A percentile compares a stretch with the other conserved stretches of the same genome.
These are phyloP conservation scores for Leccinum truebloodii DNA, from an alignment of 768 basidiomycete genomes.

Conservation along the genomic window DNA sequence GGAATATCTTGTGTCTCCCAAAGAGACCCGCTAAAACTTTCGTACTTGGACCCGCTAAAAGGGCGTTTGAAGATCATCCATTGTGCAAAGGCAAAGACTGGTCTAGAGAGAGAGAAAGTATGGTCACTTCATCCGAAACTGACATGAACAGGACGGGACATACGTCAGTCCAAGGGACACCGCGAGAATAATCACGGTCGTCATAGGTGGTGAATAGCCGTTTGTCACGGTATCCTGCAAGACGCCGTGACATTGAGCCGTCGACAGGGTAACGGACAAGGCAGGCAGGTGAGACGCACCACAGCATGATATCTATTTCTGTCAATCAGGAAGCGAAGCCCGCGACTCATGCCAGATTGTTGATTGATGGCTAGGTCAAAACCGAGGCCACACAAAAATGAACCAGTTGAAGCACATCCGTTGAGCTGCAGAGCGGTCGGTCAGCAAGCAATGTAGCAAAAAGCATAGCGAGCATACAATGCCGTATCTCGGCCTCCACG, in stretches of 20 bases:
- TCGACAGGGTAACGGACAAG: not conserved
- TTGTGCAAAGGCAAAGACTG: slow-evolving; percentile 53
- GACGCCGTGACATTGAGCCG: not conserved
- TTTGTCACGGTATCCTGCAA: slow-evolving; percentile 47
- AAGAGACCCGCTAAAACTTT: slow-evolving; percentile 27
- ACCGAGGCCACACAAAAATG: slow-evolving; percentile 58
- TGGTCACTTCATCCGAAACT: not conserved
- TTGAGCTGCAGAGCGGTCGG: slow-evolving; percentile 35
- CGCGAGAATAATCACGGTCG: slow-evolving; percentile 52
- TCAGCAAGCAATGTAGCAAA: slow-evolving; percentile 4
- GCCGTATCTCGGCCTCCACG: slow-evolving; percentile 47
- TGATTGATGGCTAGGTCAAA: slow-evolving; percentile 56
- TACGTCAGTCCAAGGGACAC: slow-evolving; percentile 58
- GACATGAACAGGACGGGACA: slow-evolving; percentile 24
- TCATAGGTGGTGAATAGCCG: slow-evolving; percentile 52
- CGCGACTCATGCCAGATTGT: slow-evolving; percentile 63
- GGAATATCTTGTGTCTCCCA: slow-evolving; percentile 25
- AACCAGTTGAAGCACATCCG: slow-evolving; percentile 58
- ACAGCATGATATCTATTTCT: slow-evolving; percentile 56
- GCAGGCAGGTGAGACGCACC: slow-evolving; percentile 37
- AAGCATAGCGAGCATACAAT: slow-evolving; percentile 42
- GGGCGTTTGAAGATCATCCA: slow-evolving; percentile 52
- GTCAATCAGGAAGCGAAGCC: slow-evolving; percentile 64
- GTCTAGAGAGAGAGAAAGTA: slow-evolving; percentile 35
- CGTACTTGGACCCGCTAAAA: slow-evolving; percentile 39